Percentiles rank a stretch among this genome's conserved stretches.
These are phyloP conservation scores for Fusarium subglutinans DNA, from an alignment of 2,329 filamentous ascomycete species.

Conservation along the genomic window DNA sequence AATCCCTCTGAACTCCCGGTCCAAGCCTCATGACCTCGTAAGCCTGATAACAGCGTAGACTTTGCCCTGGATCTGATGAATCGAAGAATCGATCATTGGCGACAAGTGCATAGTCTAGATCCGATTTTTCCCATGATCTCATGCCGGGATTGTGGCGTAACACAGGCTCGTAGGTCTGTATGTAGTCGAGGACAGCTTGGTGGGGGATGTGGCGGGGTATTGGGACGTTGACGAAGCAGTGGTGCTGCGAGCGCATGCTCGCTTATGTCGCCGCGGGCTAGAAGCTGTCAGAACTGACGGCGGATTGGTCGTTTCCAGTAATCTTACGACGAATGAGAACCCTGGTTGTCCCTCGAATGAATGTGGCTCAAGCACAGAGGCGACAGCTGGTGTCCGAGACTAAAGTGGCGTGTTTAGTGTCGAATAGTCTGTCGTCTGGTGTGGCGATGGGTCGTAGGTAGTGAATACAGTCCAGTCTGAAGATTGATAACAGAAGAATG, in stretches of 20 bases:
- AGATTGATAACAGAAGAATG: neutral
- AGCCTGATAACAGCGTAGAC: constrained; percentile 46
- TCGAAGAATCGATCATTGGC: constrained; percentile 53
- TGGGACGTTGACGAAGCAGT: constrained; percentile 52
- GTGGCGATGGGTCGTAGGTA: neutral
- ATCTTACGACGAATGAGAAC: neutral
- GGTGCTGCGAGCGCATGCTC: constrained; percentile 44
- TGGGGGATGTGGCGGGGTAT: constrained; percentile 51
- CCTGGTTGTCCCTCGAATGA: neutral
- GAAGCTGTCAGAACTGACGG: neutral
- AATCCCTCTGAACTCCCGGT: constrained; percentile 50
- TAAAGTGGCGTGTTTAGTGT: neutral
- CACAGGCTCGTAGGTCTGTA: constrained; percentile 53
- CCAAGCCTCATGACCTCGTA: constrained; percentile 48
- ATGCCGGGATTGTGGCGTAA: constrained; percentile 52
- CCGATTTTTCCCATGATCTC: constrained; percentile 46
- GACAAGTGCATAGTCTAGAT: constrained; percentile 44
- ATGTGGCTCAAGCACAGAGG: neutral
- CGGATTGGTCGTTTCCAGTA: neutral
- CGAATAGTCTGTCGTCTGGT: accelerated
- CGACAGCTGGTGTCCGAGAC: neutral
- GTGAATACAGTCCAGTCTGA: no score
- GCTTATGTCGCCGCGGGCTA: neutral
- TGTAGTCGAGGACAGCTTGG: constrained; percentile 47
- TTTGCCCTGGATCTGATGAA: constrained; percentile 40